Evolutionary conservation across 345 rosid species (phyloP).

Genomic region (Boechera retrofracta): DNA sequence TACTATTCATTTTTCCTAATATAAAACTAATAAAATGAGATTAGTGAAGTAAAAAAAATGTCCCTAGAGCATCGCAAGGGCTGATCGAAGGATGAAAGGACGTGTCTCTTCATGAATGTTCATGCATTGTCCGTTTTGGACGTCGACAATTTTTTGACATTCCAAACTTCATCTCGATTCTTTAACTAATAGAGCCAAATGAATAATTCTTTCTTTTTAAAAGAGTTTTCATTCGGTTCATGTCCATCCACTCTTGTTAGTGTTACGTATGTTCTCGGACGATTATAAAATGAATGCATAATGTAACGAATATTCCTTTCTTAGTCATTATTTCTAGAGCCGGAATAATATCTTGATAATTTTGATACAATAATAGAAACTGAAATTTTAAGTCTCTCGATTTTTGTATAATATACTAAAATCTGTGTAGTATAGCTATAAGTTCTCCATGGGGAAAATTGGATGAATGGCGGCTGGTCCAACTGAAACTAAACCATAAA

Average conservation of each 20-base stretch:
- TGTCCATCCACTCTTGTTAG: conserved; percentile 38
- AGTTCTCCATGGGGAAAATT: not conserved
- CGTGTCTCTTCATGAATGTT: conserved; percentile 40
- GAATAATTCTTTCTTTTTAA: not conserved
- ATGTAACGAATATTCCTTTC: conserved; percentile 30
- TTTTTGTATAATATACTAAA: conserved; percentile 6
- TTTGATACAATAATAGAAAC: conserved; percentile 16
- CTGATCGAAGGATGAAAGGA: conserved; percentile 33
- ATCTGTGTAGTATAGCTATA: too few relatives aligned
- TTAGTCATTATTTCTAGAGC: conserved; percentile 22
- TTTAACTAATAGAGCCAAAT: not conserved
- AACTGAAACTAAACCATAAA: not conserved
- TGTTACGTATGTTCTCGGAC: conserved; percentile 18
- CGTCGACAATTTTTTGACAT: conserved; percentile 28
- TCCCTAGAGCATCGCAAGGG: conserved; percentile 36
- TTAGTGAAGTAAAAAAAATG: conserved; percentile 35
- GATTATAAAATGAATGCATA: conserved; percentile 18
- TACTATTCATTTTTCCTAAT: not conserved
- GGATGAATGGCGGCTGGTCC: conserved; percentile 40
- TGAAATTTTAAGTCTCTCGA: not conserved
- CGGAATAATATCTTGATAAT: conserved; percentile 18
- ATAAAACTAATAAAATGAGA: conserved; percentile 28
- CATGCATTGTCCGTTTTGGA: conserved; percentile 38
- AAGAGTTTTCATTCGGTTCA: conserved; percentile 26
- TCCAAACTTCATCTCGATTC: conserved; percentile 38